Evolutionary conservation across 2,329 filamentous ascomycete species (phyloP), one percentile per base, ranked within the genome.

Genomic region (Fusarium decemcellulare): DNA sequence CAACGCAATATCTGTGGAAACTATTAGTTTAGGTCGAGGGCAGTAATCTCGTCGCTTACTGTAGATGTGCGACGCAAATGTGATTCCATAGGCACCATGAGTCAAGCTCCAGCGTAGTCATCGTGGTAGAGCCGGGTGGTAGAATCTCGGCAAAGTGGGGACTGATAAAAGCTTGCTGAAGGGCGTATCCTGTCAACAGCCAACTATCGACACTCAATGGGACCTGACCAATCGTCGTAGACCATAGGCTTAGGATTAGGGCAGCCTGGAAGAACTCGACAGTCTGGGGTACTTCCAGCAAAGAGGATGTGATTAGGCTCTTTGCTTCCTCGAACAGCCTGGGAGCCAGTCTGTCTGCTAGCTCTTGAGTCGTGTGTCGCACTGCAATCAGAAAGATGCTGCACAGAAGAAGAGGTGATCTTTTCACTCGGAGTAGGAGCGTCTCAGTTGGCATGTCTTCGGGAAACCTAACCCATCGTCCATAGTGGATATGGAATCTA

Each of bases 151-250:
- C 43, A 30, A 76, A 76, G 3, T 68, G 46, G 4, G 71, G 69
- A 29, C 68, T 75, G 8, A 68, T 68, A 5, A 71, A 56, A 4
- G 63, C 72, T 54, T 76, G 74, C 23, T 75, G 71, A 0, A 76
- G 44, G 1, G 74, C 72, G 42, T 76, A 74, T 0, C 74, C 69
- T 0, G 75, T 76, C 16, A 76, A 39, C 0, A 76, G 10, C 75
- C 75, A 76, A 29, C 74, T 68, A 30, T 76, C 75, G 16, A 76
- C 73, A 11, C 74, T 76, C n/a, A 76, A 42, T 0, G 73, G 74
- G 2, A 67, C 58, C 23, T 75, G 74, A 0, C 73, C 75, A 5
- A 76, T 70, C 1, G 74, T 76, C 1, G 74, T 76, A 0, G 74
- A 76, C 75, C 75, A 76, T 0, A 76, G 51, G 16, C 74, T 75